Evolutionary conservation across 805 yeast genomes (phyloP).

Genomic region (Lachancea thermotolerans): DNA sequence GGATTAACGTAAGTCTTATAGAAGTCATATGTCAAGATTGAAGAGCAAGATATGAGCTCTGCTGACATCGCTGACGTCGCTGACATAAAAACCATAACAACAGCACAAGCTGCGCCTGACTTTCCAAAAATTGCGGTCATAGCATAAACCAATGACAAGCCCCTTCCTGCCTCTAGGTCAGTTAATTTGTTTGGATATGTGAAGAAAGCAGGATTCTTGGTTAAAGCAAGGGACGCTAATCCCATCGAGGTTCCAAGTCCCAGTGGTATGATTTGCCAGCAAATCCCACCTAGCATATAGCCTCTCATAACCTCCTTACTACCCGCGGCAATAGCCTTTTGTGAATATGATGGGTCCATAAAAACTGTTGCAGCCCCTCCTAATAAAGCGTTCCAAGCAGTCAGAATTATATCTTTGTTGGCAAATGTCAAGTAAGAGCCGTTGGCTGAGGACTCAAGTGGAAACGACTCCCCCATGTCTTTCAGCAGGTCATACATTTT

Average conservation of each 20-base stretch:
- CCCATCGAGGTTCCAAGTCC: constrained; percentile 74
- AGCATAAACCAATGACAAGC: constrained; percentile 55
- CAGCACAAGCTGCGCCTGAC: constrained; percentile 73
- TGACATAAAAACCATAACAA: constrained; percentile 74
- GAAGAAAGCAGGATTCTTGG: constrained; percentile 60
- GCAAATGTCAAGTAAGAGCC: constrained; percentile 81
- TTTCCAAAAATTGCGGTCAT: constrained; percentile 72
- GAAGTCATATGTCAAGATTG: constrained; percentile 71
- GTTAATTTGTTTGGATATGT: constrained; percentile 60
- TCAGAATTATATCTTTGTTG: constrained; percentile 72
- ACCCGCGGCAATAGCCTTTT: constrained; percentile 64
- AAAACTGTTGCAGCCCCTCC: constrained; percentile 4
- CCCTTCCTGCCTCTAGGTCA: constrained; percentile 27
- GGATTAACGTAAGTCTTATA: constrained; percentile 73
- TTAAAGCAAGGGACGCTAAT: constrained; percentile 63
- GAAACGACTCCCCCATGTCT: constrained; percentile 45
- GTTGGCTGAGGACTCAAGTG: constrained; percentile 59
- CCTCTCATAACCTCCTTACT: constrained; percentile 76
- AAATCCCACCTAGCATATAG: constrained; percentile 71
- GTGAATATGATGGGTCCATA: constrained; percentile 36
- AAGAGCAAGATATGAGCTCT: constrained; percentile 74
- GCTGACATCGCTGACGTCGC: constrained; percentile 84
- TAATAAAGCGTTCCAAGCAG: constrained; percentile 26
- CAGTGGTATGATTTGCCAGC: constrained; percentile 83
- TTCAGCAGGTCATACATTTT: constrained; percentile 63